Evolutionary conservation across 1,284 basidiomycete genomes (phyloP).

Genomic region (Agroathelia rolfsii): DNA sequence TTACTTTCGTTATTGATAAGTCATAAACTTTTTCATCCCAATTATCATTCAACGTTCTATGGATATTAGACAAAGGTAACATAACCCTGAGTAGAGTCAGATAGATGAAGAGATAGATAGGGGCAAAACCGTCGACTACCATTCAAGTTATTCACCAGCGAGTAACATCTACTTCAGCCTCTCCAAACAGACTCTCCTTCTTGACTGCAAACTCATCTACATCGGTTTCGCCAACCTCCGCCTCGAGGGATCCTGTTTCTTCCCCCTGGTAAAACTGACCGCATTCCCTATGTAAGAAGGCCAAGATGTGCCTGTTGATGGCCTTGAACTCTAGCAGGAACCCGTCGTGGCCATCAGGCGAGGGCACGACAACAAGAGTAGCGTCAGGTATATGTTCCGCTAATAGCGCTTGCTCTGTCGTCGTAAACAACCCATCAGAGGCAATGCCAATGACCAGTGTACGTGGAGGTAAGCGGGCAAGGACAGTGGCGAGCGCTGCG

Average conservation of each 20-base stretch:
- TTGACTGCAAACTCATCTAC: conserved; percentile 60
- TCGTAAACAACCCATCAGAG: conserved; percentile 87
- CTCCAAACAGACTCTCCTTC: conserved; percentile 89
- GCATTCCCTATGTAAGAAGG: conserved; percentile 43
- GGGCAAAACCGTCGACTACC: too few relatives aligned
- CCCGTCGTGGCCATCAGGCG: conserved; percentile 68
- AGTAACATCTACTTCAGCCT: conserved; percentile 85
- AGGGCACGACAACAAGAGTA: conserved; percentile 49
- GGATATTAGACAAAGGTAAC: too few relatives aligned
- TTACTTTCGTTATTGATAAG: too few relatives aligned
- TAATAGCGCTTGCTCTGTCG: conserved; percentile 76
- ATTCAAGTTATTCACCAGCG: conserved; percentile 70
- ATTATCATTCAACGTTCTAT: too few relatives aligned
- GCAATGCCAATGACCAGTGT: conserved; percentile 85
- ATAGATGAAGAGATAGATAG: too few relatives aligned
- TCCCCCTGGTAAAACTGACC: conserved; percentile 37
- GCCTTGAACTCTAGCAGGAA: conserved; percentile 72
- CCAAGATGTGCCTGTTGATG: conserved; percentile 58
- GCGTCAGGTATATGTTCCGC: conserved; percentile 68
- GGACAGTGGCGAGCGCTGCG: conserved; percentile 36
- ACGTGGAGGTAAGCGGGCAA: conserved; percentile 60
- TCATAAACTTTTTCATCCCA: too few relatives aligned
- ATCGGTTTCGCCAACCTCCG: conserved; percentile 26
- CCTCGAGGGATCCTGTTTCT: conserved; percentile 18
- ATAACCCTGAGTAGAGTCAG: too few relatives aligned